Base-by-base conservation (phyloP, 768 basidiomycete genomes). In the Daedaleopsis nitida region DNA sequence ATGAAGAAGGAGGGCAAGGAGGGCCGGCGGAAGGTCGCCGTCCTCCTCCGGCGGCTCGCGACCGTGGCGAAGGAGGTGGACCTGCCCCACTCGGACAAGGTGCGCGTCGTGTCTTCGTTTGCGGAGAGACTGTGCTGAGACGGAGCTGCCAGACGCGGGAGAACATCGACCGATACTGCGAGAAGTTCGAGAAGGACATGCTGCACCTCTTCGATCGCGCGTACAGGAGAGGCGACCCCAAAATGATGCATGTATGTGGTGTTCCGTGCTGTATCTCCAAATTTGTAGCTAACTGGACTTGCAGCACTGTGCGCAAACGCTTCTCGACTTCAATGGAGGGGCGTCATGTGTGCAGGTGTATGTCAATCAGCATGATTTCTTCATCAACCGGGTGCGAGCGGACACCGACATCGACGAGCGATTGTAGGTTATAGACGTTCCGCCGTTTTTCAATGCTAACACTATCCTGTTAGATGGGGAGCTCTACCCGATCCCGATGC, bases 321-420 rank as follows among this genome's bases (percentile, higher is more conserved):
- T 99, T 7, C 83, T 97, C 17, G 97, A 98, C 73, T 99, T 99
- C 78, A 99, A 99, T 65, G 97, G 97, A 7, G 97, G 97, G 10
- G 80, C 91, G 47, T 96, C 95, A 0, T 98, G 97, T 70, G 91
- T 99, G 6, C 96, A 98, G 74, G 93, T 98, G 13, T 99, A 98
- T 69, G 97, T 99, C 57, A 99, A 98, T 69, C 97, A 99, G 72
- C 97, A 99, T 68, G 97, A 98, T 72, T 99, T 99, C 80, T 99
- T 99, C 81, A 98, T 98, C 73, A 96, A 96, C 71, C 86, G 92
- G 56, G 86, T 93, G 42, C 86, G 89, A 38, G 88, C 88, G 55
- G 79, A 80, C 35, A 81, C 81, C 60, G 75, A 81, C 14, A 75
- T 76, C 43, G 79, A 84, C 35, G 87, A 88, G 67, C 78, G 82